These are phyloP conservation scores for Rhodotorula mucilaginosa DNA, from an alignment of 1,284 basidiomycete genomes.

Conservation along the genomic window DNA sequence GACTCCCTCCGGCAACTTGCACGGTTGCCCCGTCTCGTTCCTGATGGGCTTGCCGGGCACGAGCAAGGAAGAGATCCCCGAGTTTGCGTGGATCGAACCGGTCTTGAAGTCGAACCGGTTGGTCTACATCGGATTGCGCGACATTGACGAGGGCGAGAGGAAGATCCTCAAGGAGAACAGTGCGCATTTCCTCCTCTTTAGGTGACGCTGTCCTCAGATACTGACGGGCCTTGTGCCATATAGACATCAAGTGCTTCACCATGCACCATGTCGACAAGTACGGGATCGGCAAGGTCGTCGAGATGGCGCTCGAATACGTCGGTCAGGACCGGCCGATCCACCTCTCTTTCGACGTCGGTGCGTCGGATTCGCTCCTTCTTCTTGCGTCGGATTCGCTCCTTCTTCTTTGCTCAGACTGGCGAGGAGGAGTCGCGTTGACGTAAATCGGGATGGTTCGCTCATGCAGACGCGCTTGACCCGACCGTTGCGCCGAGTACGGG, in stretches of 20 bases:
- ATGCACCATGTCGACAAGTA: slow-evolving; percentile 99
- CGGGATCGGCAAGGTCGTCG: slow-evolving; percentile 91
- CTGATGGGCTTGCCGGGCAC: slow-evolving; percentile 55
- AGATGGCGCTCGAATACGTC: slow-evolving; percentile 92
- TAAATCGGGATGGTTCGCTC: slow-evolving; percentile 47
- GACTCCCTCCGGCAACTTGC: slow-evolving; percentile 86
- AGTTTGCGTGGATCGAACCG: slow-evolving; percentile 78
- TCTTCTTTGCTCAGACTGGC: not conserved
- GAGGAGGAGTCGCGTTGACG: not conserved
- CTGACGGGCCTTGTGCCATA: not conserved
- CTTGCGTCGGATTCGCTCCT: too few species aligned
- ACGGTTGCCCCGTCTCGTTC: slow-evolving; percentile 98
- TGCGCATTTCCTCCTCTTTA: slow-evolving; percentile 6
- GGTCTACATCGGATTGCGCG: slow-evolving; percentile 93
- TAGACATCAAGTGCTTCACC: slow-evolving; percentile 82
- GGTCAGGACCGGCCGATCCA: slow-evolving; percentile 87
- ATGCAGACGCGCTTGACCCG: slow-evolving; percentile 61
- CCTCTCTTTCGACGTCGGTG: slow-evolving; percentile 87
- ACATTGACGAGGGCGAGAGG: slow-evolving; percentile 88
- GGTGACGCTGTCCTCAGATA: too few species aligned
- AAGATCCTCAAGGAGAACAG: slow-evolving; percentile 76
- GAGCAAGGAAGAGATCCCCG: slow-evolving; percentile 50
- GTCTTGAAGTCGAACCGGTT: slow-evolving; percentile 67
- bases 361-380: not conserved
- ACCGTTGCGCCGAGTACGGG: slow-evolving; percentile 93